Conservation (phyloP, 768 basidiomycete species). For the Boletus edulis region DNA sequence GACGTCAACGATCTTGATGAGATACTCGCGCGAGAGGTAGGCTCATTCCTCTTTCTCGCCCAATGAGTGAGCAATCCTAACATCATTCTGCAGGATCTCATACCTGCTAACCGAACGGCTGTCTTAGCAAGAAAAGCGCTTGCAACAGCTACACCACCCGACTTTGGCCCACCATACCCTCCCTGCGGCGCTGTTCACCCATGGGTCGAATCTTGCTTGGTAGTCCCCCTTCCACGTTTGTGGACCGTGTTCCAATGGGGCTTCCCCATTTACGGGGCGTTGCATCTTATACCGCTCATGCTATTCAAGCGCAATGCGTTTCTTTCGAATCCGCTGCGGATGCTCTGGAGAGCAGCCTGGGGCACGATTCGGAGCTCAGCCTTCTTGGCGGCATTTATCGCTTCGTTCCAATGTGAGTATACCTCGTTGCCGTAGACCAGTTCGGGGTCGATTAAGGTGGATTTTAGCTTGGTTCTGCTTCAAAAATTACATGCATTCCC, state of each 20-base stretch:
- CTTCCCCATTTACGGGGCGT: conserved; percentile 78
- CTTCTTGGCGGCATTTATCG: conserved; percentile 82
- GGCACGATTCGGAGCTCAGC: conserved; percentile 83
- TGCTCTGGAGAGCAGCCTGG: conserved; percentile 60
- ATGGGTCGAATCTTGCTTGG: conserved; percentile 48
- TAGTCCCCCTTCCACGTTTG: conserved; percentile 56
- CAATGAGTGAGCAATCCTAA: neutral
- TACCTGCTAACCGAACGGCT: conserved; percentile 45
- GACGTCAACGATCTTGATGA: conserved; percentile 56
- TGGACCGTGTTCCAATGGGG: conserved; percentile 83
- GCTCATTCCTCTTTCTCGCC: conserved; percentile 7
- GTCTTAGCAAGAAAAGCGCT: conserved; percentile 46
- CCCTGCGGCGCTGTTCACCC: conserved; percentile 83
- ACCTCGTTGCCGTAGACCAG: neutral
- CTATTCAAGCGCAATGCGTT: conserved; percentile 76
- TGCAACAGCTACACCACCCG: conserved; percentile 28
- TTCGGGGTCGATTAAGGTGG: neutral
- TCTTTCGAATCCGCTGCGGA: conserved; percentile 57
- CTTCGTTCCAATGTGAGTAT: conserved; percentile 74
- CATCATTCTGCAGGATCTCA: conserved; percentile 47
- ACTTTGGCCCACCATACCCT: conserved; percentile 51
- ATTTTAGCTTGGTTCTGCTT: conserved; percentile 59
- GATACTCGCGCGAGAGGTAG: conserved; percentile 48
- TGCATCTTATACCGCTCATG: conserved; percentile 86
- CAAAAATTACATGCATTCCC: conserved; percentile 56